phyloP scores from a whole-genome alignment of 2,329 filamentous ascomycete genomes.

The Aspergillus amoenus region DNA sequence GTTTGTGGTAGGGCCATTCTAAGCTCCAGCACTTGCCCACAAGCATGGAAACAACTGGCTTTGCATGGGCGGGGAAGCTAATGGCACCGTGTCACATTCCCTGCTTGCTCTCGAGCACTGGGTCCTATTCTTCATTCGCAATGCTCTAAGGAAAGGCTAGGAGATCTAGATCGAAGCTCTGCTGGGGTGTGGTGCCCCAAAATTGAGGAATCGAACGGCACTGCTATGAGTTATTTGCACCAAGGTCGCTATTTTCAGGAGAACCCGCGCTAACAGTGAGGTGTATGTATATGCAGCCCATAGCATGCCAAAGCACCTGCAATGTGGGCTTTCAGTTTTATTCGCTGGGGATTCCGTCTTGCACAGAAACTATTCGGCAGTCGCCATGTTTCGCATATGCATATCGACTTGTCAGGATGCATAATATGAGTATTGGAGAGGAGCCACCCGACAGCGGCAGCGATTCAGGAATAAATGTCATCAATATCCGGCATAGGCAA shows the following conservation, averaged over 20 bases:
- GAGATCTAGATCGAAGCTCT: neutral
- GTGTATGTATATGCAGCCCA: neutral
- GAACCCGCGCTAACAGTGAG: neutral
- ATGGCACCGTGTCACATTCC: neutral
- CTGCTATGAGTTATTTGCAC: neutral
- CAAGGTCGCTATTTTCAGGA: neutral
- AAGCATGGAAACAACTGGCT: slow-evolving; percentile 1
- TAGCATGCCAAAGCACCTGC: neutral
- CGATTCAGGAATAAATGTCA: neutral
- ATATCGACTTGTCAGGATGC: neutral
- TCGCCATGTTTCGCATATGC: neutral
- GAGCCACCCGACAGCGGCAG: neutral
- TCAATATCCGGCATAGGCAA: neutral
- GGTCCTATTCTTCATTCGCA: neutral
- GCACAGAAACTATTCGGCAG: neutral
- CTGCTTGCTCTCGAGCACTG: neutral
- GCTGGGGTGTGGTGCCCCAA: neutral
- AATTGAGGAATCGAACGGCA: neutral
- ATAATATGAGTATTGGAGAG: neutral
- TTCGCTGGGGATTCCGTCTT: neutral
- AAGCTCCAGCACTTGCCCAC: neutral
- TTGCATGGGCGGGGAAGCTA: neutral
- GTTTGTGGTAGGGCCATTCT: neutral
- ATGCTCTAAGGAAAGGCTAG: neutral
- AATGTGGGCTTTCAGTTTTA: neutral